phyloP scores from a whole-genome alignment of 805 yeast genomes.

The Candida arabinofermentans region DNA sequence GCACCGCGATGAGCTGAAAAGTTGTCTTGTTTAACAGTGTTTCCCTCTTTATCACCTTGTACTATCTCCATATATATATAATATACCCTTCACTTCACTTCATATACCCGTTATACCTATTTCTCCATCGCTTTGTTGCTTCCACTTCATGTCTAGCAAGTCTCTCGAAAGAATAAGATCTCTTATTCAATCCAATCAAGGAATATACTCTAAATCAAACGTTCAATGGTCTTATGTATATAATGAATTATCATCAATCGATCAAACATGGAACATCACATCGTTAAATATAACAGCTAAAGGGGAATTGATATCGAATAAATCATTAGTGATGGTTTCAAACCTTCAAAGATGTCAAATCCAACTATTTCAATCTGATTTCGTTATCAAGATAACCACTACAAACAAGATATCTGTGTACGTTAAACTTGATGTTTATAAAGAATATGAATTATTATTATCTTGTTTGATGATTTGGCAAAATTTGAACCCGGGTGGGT shows the following conservation, averaged over 20 bases:
- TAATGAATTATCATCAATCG: slow-evolving; percentile 2
- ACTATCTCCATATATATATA: too few species aligned
- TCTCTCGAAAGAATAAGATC: slow-evolving; percentile 9
- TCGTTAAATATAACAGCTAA: slow-evolving; percentile 21
- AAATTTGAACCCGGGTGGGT: slow-evolving; percentile 40
- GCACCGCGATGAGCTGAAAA: too few species aligned
- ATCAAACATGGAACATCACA: slow-evolving; percentile 20
- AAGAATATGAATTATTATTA: slow-evolving; percentile 38
- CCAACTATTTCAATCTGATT: slow-evolving; percentile 14
- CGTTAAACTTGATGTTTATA: slow-evolving; percentile 31
- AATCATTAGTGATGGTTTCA: slow-evolving; percentile 18
- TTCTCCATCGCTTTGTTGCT: too few species aligned
- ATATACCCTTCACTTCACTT: too few species aligned
- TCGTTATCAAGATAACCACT: slow-evolving; percentile 42
- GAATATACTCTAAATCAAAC: slow-evolving; percentile 8
- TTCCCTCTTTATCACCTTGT: too few species aligned
- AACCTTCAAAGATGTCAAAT: slow-evolving; percentile 29
- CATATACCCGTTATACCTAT: too few species aligned
- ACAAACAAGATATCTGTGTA: slow-evolving; percentile 31
- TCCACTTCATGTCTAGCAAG: slow-evolving; percentile 5
- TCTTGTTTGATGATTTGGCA: slow-evolving; percentile 48
- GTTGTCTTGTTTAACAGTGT: too few species aligned
- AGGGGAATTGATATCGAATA: slow-evolving; percentile 25
- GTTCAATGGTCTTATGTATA: slow-evolving; percentile 23
- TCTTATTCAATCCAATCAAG: slow-evolving; percentile 11